Conservation (phyloP, 257 asterid genomes). For the Voacanga thouarsii region DNA sequence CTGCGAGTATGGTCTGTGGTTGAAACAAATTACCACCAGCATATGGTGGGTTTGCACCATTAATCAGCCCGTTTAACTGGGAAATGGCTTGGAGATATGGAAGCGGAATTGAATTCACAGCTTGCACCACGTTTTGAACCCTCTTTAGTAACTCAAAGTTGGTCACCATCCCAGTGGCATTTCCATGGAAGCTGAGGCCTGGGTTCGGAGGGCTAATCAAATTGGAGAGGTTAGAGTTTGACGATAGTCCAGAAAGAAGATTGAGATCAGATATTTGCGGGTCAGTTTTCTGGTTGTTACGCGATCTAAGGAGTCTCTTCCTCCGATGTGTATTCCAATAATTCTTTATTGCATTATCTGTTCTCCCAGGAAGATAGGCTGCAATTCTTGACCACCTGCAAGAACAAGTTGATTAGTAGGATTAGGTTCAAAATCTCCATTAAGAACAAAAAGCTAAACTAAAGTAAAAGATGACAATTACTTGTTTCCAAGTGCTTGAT, state of each 20-base stretch:
- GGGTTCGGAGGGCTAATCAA: constrained; percentile 23
- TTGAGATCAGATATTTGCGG: constrained; percentile 30
- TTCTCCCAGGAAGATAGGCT: constrained; percentile 53
- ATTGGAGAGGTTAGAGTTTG: constrained; percentile 11
- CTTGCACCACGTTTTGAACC: constrained; percentile 33
- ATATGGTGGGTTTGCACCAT: constrained; percentile 1
- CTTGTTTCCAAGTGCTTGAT: constrained; percentile 35
- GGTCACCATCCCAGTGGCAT: constrained; percentile 22
- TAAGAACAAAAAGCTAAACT: background rate
- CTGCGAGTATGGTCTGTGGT: constrained; percentile 6
- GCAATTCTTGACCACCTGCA: constrained; percentile 71
- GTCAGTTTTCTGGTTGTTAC: constrained; percentile 58
- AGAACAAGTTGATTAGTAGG: background rate
- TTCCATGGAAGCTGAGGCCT: constrained; percentile 19
- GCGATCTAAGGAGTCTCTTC: constrained; percentile 45
- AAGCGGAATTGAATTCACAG: constrained; percentile 30
- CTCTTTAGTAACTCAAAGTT: constrained; percentile 32
- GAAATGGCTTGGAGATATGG: constrained; percentile 22
- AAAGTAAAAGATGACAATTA: constrained; percentile 2
- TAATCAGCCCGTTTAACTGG: constrained; percentile 7
- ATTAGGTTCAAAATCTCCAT: background rate
- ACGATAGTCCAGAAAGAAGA: constrained; percentile 18
- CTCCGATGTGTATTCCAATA: constrained; percentile 55
- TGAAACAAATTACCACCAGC: constrained; percentile 13
- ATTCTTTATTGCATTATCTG: constrained; percentile 72